phyloP scores from a whole-genome alignment of 192 early-diverging fungal genomes.

The Backusella australiensis region DNA sequence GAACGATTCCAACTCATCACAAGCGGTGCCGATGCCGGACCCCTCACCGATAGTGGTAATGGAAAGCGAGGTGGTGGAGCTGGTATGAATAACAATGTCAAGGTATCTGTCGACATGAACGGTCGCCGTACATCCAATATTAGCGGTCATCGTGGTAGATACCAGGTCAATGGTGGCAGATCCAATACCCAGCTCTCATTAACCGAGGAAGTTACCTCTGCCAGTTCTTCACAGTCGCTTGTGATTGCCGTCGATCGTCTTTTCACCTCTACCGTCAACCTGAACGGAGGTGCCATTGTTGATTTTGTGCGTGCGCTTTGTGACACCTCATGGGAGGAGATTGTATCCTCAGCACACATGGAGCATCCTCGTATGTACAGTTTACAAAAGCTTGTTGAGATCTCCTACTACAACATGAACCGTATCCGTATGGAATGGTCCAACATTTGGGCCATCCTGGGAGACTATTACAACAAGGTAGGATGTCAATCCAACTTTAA shows the following conservation, averaged over 20 bases:
- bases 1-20: conserved; percentile 83
- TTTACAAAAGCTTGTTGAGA: conserved; percentile 93
- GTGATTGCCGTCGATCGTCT: conserved; percentile 83
- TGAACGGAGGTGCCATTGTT: conserved; percentile 81
- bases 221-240: conserved; percentile 65
- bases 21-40: conserved; percentile 45
- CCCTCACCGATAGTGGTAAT: conserved; percentile 25
- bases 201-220: conserved; percentile 47
- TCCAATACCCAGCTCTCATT: conserved; percentile 16
- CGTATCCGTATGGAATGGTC: conserved; percentile 96
- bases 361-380: conserved; percentile 84
- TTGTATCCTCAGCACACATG: conserved; percentile 58
- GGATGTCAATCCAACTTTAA: conserved; percentile 82
- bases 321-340: conserved; percentile 86
- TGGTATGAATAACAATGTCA: background rate
- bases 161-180: background rate
- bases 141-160: background rate
- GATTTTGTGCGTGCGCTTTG: conserved; percentile 88
- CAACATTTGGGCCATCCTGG: conserved; percentile 84
- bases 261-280: conserved; percentile 74
- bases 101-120: background rate
- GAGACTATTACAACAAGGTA: conserved; percentile 84
- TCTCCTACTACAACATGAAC: conserved; percentile 96
- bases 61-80: background rate
- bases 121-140: conserved; percentile 17